phyloP scores from a whole-genome alignment of 306 rosid species.

The Trifolium pratense region DNA sequence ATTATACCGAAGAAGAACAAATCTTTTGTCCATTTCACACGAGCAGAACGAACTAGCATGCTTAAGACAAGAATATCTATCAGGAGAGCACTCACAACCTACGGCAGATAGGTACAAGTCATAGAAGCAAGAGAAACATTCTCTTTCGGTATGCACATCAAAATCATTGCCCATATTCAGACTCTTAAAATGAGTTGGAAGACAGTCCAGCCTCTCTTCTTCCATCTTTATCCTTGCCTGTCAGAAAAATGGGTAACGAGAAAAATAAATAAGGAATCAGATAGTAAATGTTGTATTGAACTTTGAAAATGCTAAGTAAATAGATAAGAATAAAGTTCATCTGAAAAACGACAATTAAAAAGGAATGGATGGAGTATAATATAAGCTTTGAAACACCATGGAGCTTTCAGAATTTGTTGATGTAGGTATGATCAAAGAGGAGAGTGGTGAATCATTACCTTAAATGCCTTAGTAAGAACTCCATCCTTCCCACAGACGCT shows the following conservation, averaged over 20 bases:
- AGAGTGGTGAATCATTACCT: constrained; percentile 54
- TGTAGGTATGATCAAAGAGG: constrained; percentile 10
- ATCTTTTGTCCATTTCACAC: constrained; percentile 58
- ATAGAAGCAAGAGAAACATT: constrained; percentile 84
- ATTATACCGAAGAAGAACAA: constrained; percentile 66
- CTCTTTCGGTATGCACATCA: constrained; percentile 76
- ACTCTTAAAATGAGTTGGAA: constrained; percentile 61
- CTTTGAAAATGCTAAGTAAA: background rate
- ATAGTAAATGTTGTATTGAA: background rate
- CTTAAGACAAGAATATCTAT: constrained; percentile 75
- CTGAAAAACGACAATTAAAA: background rate
- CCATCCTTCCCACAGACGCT: constrained; percentile 84
- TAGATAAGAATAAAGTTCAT: background rate
- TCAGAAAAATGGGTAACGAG: constrained; percentile 23
- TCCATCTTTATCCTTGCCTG: constrained; percentile 80
- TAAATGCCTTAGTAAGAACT: constrained; percentile 69
- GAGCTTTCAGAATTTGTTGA: constrained; percentile 18
- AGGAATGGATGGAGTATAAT: background rate
- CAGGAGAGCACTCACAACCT: constrained; percentile 81
- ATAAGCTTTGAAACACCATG: background rate
- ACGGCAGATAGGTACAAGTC: constrained; percentile 84
- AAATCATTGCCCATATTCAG: constrained; percentile 74
- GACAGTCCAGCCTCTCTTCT: constrained; percentile 68
- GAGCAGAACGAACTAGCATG: constrained; percentile 72
- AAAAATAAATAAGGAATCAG: constrained; percentile 4